Base-by-base conservation (phyloP, 371 early-diverging fungal species). In the Apophysomyces variabilis region DNA sequence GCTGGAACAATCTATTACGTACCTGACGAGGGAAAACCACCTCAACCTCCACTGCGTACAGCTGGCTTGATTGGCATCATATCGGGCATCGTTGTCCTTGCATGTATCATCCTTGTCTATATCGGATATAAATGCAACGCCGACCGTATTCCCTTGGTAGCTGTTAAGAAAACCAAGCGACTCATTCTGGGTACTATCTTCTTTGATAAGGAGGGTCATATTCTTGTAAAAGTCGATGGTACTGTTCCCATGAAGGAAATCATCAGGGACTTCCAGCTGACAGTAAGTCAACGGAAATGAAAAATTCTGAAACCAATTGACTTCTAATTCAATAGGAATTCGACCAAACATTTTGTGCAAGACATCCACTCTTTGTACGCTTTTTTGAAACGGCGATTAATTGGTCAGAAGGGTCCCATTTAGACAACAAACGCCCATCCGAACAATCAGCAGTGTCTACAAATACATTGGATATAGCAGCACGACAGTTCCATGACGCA, bases 181-280 rank as follows among this genome's bases (percentile, higher is more conserved):
- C 60, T 82, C 1, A 66, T 78, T 18, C 41, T 82, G 4, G 75
- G 69, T 46, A 63, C 72, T 5, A 67, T 82, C 3, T 70, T 74
- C 54, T 82, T 77, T 60, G 79, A 82, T 50, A 58, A 60, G 6
- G 58, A 67, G 26, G 78, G 76, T 13, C 75, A 73, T 47, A 74
- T 82, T 5, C n/a, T 82, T 13, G 82, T 82, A 9, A 74, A 71
- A 38, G 64, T 70, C 9, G 80, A 79, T 66, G 82, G 82, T 46
- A 46, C 71, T 21, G 71, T 79, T 7, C 82, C 82, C 21, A 50
- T 50, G 54, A 70, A 70, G 16, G 75, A 77, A 62, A 66, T 56
- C 54, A 50, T 50, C 21, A 16, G 54, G 21, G 21, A 50, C 21
- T 50, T 50, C 11, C 54, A 50, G 2, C 1, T 50, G 9, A 26